phyloP scores from a whole-genome alignment of 2,329 filamentous ascomycete species.

The Pseudogymnoascus sp. region DNA sequence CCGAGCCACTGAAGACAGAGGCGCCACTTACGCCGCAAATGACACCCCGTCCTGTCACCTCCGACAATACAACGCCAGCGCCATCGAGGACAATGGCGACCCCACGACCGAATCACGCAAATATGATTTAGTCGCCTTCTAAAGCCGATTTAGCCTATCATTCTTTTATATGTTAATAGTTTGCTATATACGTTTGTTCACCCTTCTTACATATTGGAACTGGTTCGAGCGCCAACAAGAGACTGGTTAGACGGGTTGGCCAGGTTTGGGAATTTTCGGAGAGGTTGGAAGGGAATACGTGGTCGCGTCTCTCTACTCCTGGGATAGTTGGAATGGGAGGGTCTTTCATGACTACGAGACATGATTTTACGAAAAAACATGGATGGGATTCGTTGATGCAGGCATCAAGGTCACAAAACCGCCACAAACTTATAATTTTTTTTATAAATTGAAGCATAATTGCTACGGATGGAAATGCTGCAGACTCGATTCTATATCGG shows the following conservation, averaged over 20 bases:
- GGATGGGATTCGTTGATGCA: neutral
- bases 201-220: neutral
- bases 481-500: neutral
- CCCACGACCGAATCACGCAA: neutral
- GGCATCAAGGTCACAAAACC: neutral
- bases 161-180: neutral
- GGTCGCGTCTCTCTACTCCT: neutral
- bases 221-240: neutral
- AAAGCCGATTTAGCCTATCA: neutral
- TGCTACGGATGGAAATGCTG: neutral
- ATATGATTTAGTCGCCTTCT: neutral
- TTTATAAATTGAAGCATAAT: neutral
- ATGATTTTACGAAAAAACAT: slow-evolving; percentile 1
- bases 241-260: slow-evolving; percentile 3
- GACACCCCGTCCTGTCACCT: slow-evolving; percentile 30
- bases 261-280: neutral
- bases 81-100: neutral
- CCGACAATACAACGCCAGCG: slow-evolving; percentile 33
- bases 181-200: neutral
- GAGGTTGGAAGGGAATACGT: neutral
- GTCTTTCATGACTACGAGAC: neutral
- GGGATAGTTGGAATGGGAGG: neutral
- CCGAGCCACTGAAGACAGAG: slow-evolving; percentile 34
- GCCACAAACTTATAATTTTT: slow-evolving; percentile 4
- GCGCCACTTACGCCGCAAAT: slow-evolving; percentile 39